Base-by-base conservation (phyloP, 345 rosid genomes). In the Moricandia arvensis region DNA sequence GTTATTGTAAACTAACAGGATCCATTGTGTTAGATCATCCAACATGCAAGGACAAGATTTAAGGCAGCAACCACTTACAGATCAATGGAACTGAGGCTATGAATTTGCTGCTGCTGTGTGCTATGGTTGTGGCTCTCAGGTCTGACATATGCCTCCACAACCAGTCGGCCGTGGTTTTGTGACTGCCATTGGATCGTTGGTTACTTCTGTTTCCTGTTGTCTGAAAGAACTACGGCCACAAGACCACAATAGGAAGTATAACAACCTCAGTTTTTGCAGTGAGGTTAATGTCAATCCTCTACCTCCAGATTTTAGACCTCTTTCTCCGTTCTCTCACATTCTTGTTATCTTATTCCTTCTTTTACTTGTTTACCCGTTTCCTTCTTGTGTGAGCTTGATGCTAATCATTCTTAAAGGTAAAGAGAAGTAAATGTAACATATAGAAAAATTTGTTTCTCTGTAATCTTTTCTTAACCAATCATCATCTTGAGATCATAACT, bases 1-100 rank as follows among this genome's bases (percentile, higher is more conserved):
- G n/a, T n/a, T n/a, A n/a, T n/a, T n/a, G n/a, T n/a, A n/a, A n/a
- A 74, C 47, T 66, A 26, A 30, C 8, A 74, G 16, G 49, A 57
- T 66, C 17, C 34, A 43, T 30, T 43, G 72, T 31, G 17, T 16
- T 9, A 31, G 49, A 58, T 30, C 24, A 1, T 12, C 58, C 24
- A 83, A 83, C 15, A 41, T 51, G 51, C 33, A 43, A 16, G 13
- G 6, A 63, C 55, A 60, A 15, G 9, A 13, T 15, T 55, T 26
- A 38, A 16, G 64, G 31, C n/a, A 7, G 57, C 6, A 26, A 34
- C 24, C n/a, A 71, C 76, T 63, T 21, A 53, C 15, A 27, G 43
- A 37, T 6, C 76, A 63, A 85, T 66, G 88, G 82, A 6, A 86
- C 87, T 6, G 87, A 87, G 15, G n/a, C 60, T 24, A 26, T 1